Conservation (phyloP, 2,329 filamentous ascomycete species). For the Fusarium sp. region DNA sequence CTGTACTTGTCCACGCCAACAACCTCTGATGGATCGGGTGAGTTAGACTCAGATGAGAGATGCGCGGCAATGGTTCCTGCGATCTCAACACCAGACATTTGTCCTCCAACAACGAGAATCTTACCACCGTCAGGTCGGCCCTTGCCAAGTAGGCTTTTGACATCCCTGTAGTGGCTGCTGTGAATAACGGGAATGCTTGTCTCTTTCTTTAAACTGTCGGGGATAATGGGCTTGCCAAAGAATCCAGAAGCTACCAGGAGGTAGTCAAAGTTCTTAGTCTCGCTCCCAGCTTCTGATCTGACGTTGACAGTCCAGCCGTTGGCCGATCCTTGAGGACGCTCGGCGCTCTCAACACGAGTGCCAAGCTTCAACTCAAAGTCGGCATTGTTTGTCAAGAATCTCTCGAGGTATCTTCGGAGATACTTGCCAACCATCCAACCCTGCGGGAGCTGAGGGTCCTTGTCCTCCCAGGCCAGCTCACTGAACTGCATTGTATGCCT, state of each 20-base stretch:
- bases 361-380: slow-evolving; percentile 63
- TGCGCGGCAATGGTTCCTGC: slow-evolving; percentile 78
- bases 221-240: slow-evolving; percentile 72
- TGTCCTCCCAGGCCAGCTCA: slow-evolving; percentile 77
- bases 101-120: slow-evolving; percentile 80
- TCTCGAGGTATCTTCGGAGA: slow-evolving; percentile 71
- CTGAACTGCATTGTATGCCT: slow-evolving; percentile 79
- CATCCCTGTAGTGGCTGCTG: slow-evolving; percentile 73
- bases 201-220: slow-evolving; percentile 55
- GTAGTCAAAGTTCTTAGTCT: slow-evolving; percentile 73
- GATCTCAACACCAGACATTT: slow-evolving; percentile 86
- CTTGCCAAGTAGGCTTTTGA: slow-evolving; percentile 61
- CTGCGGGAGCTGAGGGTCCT: slow-evolving; percentile 74
- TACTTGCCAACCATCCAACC: slow-evolving; percentile 84
- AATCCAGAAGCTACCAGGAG: slow-evolving; percentile 81
- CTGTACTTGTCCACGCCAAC: slow-evolving; percentile 62
- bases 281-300: slow-evolving; percentile 52
- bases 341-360: slow-evolving; percentile 58
- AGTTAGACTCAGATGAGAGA: slow-evolving; percentile 72
- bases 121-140: slow-evolving; percentile 62
- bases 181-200: slow-evolving; percentile 68
- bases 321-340: slow-evolving; percentile 53
- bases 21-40: slow-evolving; percentile 59
- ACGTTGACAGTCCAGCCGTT: slow-evolving; percentile 59
- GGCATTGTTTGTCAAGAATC: slow-evolving; percentile 62